Base-by-base conservation (phyloP, 2,329 filamentous ascomycete species). In the Tolypocladium album region DNA sequence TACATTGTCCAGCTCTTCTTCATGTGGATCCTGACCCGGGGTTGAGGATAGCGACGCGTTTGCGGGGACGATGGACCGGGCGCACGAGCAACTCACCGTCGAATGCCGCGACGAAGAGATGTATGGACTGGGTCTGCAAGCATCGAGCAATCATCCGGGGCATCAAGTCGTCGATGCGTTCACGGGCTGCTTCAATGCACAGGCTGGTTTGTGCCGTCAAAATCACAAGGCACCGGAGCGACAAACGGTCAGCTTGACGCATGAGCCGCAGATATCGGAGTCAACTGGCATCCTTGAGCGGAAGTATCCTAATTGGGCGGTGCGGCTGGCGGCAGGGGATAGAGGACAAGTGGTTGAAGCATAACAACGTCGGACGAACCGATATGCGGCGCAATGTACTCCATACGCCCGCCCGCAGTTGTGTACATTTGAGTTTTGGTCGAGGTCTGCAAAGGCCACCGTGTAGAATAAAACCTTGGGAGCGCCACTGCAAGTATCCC, bases 1-100 rank as follows among this genome's bases (percentile, higher is more conserved):
- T 99, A 97, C 74, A 80, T 95, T 59, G 88, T 97, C 60, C 94
- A 99, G 77, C 83, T 97, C 66, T 78, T 92, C 60, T 96, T 97
- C 74, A 99, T 97, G 92, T 94, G 93, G 87, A 74, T 84, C 65
- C 74, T 86, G 61, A 83, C 78, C 61, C 74, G 78, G 61, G 74
- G 76, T 36, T 82, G 63, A 66, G 24, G 22, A 24, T n/a, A 2
- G 12, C 31, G 6, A 20, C 50, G 6, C 50, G 20, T 15, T 34
- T 13, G 31, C 7, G 20, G 17, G 47, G 24, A 17, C 2, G 15
- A 22, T 34, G 31, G 27, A 36, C 8, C 47, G 9, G 31, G 31
- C n/a, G 50, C 27, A 11, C 17, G 27, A n/a, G 31, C 13, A 36
- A 17, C 24, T 36, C 31, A 9, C 20, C 22, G 31, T 36, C 31